phyloP scores from a whole-genome alignment of 306 rosid genomes.

The Cotoneaster glaucophyllus region DNA sequence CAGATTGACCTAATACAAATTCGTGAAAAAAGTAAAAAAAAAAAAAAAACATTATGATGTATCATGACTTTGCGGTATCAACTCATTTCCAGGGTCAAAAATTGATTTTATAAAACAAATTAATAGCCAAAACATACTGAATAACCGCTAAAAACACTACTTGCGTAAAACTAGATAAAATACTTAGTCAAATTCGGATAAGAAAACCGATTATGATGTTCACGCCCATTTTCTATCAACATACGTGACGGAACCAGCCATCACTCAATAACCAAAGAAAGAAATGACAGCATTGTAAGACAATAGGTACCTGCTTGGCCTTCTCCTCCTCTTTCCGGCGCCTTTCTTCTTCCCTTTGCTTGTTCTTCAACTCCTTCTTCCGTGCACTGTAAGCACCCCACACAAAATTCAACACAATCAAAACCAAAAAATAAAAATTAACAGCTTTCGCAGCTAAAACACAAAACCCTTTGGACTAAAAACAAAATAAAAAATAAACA shows the following conservation, averaged over 20 bases:
- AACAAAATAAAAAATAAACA: neutral
- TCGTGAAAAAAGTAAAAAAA: neutral
- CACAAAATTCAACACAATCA: neutral
- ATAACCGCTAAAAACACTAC: neutral
- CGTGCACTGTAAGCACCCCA: conserved; percentile 44
- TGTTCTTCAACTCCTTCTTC: conserved; percentile 63
- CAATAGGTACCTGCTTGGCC: conserved; percentile 43
- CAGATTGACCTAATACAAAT: neutral
- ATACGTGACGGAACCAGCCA: neutral
- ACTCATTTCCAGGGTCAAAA: neutral
- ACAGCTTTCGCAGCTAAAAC: neutral
- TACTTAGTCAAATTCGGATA: neutral
- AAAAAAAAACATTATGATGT: neutral
- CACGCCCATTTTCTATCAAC: neutral
- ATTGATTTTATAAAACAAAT: neutral
- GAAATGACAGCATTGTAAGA: neutral
- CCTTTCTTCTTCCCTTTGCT: conserved; percentile 69
- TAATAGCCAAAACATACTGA: neutral
- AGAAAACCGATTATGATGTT: neutral
- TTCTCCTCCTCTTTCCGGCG: conserved; percentile 75
- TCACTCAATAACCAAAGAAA: neutral
- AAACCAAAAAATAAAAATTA: neutral
- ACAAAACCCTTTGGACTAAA: neutral
- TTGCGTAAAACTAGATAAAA: neutral
- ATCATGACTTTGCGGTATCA: neutral